A percentile compares a stretch with the other conserved stretches of the same genome.
These are phyloP conservation scores for Nymphaea colorata DNA, from an alignment of 164 flowering plant genomes.

Conservation along the genomic window DNA sequence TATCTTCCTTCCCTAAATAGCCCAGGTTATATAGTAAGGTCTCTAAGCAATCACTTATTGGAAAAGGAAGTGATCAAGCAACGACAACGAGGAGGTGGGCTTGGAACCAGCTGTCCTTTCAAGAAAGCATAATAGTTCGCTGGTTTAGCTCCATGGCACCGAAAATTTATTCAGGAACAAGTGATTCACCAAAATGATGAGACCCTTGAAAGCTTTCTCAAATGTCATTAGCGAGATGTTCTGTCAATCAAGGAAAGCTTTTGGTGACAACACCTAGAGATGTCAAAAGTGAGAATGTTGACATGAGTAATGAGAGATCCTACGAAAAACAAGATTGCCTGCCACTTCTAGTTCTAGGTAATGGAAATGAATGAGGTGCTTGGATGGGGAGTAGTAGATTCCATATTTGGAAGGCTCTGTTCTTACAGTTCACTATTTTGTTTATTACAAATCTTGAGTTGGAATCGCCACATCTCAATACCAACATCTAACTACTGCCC, in stretches of 20 bases:
- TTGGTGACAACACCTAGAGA: constrained; percentile 4
- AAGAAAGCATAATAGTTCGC: not conserved
- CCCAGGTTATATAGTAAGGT: not conserved
- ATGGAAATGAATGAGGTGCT: no score
- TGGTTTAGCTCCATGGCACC: not conserved
- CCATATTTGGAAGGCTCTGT: no score
- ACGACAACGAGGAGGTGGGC: constrained; percentile 1
- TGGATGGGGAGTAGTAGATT: no score
- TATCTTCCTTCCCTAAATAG: not conserved
- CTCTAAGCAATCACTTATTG: not conserved
- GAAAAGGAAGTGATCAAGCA: constrained; percentile 1
- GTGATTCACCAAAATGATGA: constrained; percentile 2
- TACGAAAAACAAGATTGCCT: not conserved
- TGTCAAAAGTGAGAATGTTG: constrained; percentile 2
- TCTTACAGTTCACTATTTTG: no score
- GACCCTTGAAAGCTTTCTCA: constrained; percentile 2
- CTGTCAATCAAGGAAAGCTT: not conserved
- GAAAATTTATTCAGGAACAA: not conserved
- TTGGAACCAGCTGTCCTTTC: constrained; percentile 1
- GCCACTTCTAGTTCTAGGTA: not conserved
- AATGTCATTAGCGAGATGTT: not conserved
- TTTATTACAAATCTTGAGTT: no score
- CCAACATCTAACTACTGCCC: no score
- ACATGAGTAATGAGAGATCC: constrained; percentile 1
- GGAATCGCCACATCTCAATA: no score